Percentiles rank a stretch among this genome's conserved stretches.
These are phyloP conservation scores for Citrus maxima DNA, from an alignment of 345 rosid genomes.

Conservation along the genomic window DNA sequence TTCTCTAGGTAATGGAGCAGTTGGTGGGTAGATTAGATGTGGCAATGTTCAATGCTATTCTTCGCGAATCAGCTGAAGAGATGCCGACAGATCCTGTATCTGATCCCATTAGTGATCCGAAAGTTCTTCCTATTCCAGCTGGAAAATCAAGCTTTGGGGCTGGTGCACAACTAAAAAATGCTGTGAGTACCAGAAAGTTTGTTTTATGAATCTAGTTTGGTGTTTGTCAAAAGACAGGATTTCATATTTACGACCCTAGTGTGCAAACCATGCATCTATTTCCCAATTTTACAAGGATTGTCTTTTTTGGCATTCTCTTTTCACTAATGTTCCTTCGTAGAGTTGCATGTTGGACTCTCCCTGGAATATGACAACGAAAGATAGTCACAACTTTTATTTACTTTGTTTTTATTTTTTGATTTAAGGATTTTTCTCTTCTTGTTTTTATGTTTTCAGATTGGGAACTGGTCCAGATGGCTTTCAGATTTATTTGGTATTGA, in stretches of 20 bases:
- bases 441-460: slow-evolving; percentile 45
- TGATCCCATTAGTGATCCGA: slow-evolving; percentile 83
- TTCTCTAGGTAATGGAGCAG: slow-evolving; percentile 82
- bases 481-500: slow-evolving; percentile 73
- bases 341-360: not conserved
- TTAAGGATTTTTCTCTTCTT: slow-evolving; percentile 7
- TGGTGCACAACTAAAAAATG: slow-evolving; percentile 86
- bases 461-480: slow-evolving; percentile 97
- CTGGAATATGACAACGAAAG: not conserved
- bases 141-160: slow-evolving; percentile 89
- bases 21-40: slow-evolving; percentile 81
- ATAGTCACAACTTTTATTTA: not conserved
- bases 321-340: not conserved
- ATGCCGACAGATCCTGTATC: slow-evolving; percentile 98
- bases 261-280: not conserved
- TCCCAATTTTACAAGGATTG: not conserved
- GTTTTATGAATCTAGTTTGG: not conserved
- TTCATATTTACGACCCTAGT: not conserved
- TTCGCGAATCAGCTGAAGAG: slow-evolving; percentile 90
- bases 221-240: not conserved
- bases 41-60: slow-evolving; percentile 98
- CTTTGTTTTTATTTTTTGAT: not conserved
- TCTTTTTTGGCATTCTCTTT: not conserved
- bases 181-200: slow-evolving; percentile 47
- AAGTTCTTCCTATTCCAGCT: slow-evolving; percentile 89